Base-by-base conservation (phyloP, 1,284 basidiomycete species). In the Papiliotrema flavescens region DNA sequence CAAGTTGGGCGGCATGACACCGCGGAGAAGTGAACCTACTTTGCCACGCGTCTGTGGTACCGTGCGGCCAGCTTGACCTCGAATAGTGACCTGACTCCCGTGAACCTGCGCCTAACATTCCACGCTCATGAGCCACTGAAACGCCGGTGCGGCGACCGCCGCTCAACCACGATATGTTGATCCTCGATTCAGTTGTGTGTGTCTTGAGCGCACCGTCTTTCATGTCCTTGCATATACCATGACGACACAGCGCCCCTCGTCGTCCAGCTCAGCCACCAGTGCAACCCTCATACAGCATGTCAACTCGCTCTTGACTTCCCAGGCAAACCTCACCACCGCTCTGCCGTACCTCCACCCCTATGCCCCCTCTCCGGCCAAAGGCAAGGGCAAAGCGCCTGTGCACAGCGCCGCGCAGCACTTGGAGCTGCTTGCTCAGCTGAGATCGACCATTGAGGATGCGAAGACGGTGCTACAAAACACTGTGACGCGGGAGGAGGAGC, bases 321-420 rank as follows among this genome's bases (percentile, higher is more conserved):
- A 52, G 47, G 11, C 53, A 22, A 24, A 36, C 36, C 19, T 36
- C 48, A 49, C 47, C n/a, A 32, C 53, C n/a, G 32, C 53, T 23
- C 41, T 45, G 15, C 47, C 53, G n/a, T 56, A 56, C 35, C 51
- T 59, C 28, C 59, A 60, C 50, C 55, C 59, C 1, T 60, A 55
- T 36, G 55, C 59, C 8, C 55, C 59, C 7, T 15, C 32, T 0
- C 40, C 49, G 6, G 19, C 42, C 37, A 47, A 51, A 37, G 54
- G 53, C 3, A 63, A 64, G 37, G 60, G 51, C 15, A 65, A 61
- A 50, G 60, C 45, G 14, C n/a, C 11, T 7, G 49, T 47, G 0
- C 23, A 43, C 14, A 24, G 8, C 17, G 13, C 49, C 23, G 28
- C 56, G 42, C 44, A 58, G 23, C 55, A 60, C 36, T 22, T 54